These are phyloP conservation scores for Paraglomus brasilianum DNA, from an alignment of 192 early-diverging fungal species.

Conservation along the genomic window DNA sequence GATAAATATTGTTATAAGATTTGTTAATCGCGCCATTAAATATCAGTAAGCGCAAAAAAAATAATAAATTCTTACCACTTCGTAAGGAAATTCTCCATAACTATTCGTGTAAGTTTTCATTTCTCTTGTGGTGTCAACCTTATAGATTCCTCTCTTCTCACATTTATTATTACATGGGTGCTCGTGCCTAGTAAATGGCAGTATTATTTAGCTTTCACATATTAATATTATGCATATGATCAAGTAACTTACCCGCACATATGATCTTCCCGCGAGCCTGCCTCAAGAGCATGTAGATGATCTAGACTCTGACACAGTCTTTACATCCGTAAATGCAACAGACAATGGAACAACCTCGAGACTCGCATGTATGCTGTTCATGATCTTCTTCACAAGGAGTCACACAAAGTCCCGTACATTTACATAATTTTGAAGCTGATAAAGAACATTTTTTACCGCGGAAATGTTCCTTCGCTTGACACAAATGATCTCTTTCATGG, in stretches of 20 bases:
- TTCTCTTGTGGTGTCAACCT: neutral
- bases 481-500: constrained; percentile 34
- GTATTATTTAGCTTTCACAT: neutral
- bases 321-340: constrained; percentile 20
- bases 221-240: neutral
- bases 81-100: too few species aligned
- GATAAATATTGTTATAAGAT: too few species aligned
- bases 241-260: constrained; percentile 19
- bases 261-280: constrained; percentile 2
- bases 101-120: too few species aligned
- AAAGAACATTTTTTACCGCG: constrained; percentile 41
- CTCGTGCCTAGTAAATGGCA: constrained; percentile 12
- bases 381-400: constrained; percentile 29
- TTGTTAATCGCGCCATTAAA: too few species aligned
- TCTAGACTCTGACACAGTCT: constrained; percentile 8
- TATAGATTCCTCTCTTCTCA: constrained; percentile 27
- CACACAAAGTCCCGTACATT: constrained; percentile 1
- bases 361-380: constrained; percentile 32
- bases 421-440: neutral
- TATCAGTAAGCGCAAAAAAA: too few species aligned
- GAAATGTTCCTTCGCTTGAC: constrained; percentile 33
- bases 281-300: constrained; percentile 20
- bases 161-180: constrained; percentile 31
- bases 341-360: constrained; percentile 5
- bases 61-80: too few species aligned